Evolutionary conservation across 2,329 filamentous ascomycete genomes (phyloP).

Genomic region (Diaporthe citrichinensis): DNA sequence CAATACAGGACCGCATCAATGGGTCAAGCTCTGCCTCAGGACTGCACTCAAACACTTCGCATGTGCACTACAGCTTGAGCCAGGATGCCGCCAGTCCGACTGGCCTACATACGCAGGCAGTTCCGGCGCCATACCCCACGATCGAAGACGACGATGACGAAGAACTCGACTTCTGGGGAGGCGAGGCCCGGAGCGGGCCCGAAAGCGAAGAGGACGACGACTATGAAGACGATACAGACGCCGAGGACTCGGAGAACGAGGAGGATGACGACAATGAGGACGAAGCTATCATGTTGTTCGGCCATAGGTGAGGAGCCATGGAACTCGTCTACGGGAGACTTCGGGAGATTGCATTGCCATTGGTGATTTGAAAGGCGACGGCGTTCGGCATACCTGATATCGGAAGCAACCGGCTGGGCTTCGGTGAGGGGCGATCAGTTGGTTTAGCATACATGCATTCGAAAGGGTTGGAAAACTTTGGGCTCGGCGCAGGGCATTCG

Average conservation of each 20-base stretch:
- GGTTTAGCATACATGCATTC: slow-evolving; percentile 33
- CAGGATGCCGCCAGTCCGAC: neutral
- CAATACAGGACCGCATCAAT: neutral
- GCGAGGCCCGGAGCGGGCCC: slow-evolving; percentile 33
- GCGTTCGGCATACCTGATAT: slow-evolving; percentile 32
- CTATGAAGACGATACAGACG: slow-evolving; percentile 55
- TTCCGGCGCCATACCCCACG: slow-evolving; percentile 14
- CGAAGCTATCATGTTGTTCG: slow-evolving; percentile 65
- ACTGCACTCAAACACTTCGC: neutral
- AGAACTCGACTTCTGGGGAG: slow-evolving; percentile 65
- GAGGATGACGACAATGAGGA: slow-evolving; percentile 62
- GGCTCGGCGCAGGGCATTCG: slow-evolving; percentile 1
- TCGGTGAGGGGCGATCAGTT: neutral
- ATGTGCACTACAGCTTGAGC: neutral
- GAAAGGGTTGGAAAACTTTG: slow-evolving; percentile 23
- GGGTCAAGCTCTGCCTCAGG: neutral
- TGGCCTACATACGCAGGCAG: slow-evolving; percentile 11
- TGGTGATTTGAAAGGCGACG: slow-evolving; percentile 34
- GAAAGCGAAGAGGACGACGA: slow-evolving; percentile 63
- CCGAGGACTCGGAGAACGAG: slow-evolving; percentile 61
- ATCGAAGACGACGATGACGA: slow-evolving; percentile 59
- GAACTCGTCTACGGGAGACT: neutral
- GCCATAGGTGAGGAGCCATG: slow-evolving; percentile 54
- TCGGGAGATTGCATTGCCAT: slow-evolving; percentile 27
- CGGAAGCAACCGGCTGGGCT: neutral